Conservation (phyloP, 78 protist genomes). For the Kipferlia bialata region DNA sequence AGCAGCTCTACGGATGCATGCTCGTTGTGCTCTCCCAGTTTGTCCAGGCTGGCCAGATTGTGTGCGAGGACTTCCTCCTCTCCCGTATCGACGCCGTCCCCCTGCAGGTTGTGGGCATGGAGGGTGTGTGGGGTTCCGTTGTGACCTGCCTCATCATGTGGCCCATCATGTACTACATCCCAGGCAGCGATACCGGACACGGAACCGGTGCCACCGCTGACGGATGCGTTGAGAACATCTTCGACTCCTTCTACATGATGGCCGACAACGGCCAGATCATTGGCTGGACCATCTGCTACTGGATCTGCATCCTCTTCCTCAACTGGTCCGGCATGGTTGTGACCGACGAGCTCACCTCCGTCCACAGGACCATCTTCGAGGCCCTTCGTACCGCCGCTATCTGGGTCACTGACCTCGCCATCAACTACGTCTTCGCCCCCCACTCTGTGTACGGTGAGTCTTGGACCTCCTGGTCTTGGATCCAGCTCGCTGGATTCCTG, state of each 20-base stretch:
- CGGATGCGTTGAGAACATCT: conserved; percentile 12
- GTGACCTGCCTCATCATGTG: background rate
- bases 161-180: conserved; percentile 18
- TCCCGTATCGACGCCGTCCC: background rate
- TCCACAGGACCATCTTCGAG: conserved; percentile 29
- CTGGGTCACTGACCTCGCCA: conserved; percentile 22
- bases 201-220: background rate
- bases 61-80: conserved; percentile 21
- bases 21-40: conserved; percentile 20
- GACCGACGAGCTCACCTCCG: conserved; percentile 8
- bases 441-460: conserved; percentile 19
- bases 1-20: background rate
- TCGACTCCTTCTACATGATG: conserved; percentile 21
- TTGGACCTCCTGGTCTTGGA: conserved; percentile 22
- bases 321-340: conserved; percentile 27
- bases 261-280: background rate
- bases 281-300: background rate
- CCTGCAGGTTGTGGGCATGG: conserved; percentile 27
- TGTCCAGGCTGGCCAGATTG: conserved; percentile 30
- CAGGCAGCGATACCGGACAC: background rate
- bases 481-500: conserved; percentile 16
- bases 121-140: conserved; percentile 35
- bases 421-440: conserved; percentile 1
- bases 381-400: conserved; percentile 25
- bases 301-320: conserved; percentile 9